phyloP scores from a whole-genome alignment of 371 early-diverging fungal species.

The Coemansia sp. region DNA sequence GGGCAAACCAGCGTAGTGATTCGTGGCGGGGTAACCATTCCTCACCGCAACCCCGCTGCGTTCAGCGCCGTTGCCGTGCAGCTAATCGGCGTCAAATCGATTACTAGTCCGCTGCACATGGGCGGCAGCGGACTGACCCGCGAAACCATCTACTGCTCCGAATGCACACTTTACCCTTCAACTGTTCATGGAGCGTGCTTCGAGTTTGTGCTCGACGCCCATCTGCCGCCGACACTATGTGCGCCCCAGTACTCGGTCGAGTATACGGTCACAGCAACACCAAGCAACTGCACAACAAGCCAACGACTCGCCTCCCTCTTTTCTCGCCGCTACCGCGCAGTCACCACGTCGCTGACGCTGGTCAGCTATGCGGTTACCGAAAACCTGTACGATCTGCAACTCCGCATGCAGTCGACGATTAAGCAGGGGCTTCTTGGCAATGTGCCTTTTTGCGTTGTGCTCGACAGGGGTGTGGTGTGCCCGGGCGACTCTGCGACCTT shows the following conservation, averaged over 20 bases:
- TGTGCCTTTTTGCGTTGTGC: background rate
- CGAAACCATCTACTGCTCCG: background rate
- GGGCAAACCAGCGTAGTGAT: background rate
- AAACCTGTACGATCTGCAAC: background rate
- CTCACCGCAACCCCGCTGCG: background rate
- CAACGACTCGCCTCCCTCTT: background rate
- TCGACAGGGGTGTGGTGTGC: background rate
- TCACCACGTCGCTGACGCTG: background rate
- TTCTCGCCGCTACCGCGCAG: background rate
- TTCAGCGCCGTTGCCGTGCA: background rate
- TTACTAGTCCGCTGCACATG: background rate
- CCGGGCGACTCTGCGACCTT: background rate
- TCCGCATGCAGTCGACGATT: background rate
- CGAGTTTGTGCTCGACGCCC: slow-evolving; percentile 11
- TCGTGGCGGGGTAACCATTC: slow-evolving; percentile 1
- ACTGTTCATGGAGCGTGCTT: slow-evolving; percentile 1
- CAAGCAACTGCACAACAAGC: no score
- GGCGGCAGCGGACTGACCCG: background rate
- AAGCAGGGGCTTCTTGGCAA: background rate
- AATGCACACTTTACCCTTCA: background rate
- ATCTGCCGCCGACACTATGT: slow-evolving; percentile 7
- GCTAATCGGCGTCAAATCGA: background rate
- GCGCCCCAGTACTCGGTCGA: slow-evolving; percentile 15
- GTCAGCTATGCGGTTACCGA: background rate
- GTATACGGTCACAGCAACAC: slow-evolving; percentile 3